phyloP scores from a whole-genome alignment of 2,329 filamentous ascomycete genomes.

The Paecilomyces sp. region DNA sequence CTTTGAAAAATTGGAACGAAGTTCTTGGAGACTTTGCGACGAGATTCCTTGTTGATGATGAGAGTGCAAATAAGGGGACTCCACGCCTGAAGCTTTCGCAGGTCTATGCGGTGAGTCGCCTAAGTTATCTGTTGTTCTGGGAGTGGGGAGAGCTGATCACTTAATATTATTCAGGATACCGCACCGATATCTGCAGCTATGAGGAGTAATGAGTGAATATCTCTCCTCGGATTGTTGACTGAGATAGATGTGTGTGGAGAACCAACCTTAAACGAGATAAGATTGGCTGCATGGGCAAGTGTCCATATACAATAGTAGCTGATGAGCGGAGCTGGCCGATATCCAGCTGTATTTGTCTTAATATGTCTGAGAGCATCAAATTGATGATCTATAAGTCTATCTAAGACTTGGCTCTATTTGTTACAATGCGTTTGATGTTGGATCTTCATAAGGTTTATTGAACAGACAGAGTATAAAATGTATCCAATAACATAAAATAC shows the following conservation, averaged over 20 bases:
- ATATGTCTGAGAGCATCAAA: too few relatives aligned
- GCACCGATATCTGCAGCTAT: not conserved
- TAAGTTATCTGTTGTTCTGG: not conserved
- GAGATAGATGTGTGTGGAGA: not conserved
- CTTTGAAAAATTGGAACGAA: not conserved
- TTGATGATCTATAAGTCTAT: too few relatives aligned
- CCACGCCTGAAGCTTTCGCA: not conserved
- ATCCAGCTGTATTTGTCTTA: too few relatives aligned
- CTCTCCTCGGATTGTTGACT: not conserved
- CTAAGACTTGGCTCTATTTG: too few relatives aligned
- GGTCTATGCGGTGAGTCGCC: not conserved
- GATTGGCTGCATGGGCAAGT: too few relatives aligned
- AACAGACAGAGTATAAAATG: too few relatives aligned
- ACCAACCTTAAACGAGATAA: too few relatives aligned
- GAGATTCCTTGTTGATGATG: not conserved
- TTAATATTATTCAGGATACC: not conserved
- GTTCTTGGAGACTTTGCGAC: not conserved
- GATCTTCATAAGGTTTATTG: too few relatives aligned
- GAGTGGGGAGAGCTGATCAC: not conserved
- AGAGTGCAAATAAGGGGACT: not conserved
- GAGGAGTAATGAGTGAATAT: not conserved
- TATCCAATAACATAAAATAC: too few relatives aligned
- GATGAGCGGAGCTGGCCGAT: too few relatives aligned
- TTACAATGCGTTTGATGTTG: too few relatives aligned
- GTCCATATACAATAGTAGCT: too few relatives aligned